Evolutionary conservation across 306 rosid genomes (phyloP).

Genomic region (Acacia melanoxylon): DNA sequence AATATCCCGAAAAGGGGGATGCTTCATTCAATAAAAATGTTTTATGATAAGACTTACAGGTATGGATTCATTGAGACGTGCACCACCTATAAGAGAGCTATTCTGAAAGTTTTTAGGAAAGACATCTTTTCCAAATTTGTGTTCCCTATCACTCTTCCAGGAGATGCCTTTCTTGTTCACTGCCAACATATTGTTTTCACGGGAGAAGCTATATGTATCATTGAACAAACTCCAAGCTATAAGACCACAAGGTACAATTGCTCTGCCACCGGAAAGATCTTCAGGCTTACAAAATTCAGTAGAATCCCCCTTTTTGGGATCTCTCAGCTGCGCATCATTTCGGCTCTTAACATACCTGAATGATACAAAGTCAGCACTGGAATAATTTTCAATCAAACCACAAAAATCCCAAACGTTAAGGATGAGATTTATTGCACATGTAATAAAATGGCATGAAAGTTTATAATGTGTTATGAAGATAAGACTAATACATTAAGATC

Average conservation of each 20-base stretch:
- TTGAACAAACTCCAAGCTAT: slow-evolving; percentile 98
- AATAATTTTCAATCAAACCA: slow-evolving; percentile 14
- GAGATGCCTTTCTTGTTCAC: slow-evolving; percentile 80
- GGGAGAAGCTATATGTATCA: slow-evolving; percentile 75
- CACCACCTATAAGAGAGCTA: slow-evolving; percentile 68
- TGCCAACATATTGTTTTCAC: slow-evolving; percentile 26
- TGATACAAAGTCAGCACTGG: slow-evolving; percentile 5
- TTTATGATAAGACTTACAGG: slow-evolving; percentile 55
- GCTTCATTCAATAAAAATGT: slow-evolving; percentile 22
- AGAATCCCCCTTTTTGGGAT: slow-evolving; percentile 12
- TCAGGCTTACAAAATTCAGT: slow-evolving; percentile 71
- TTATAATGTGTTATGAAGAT: not conserved
- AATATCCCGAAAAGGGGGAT: not conserved
- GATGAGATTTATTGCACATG: not conserved
- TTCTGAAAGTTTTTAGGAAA: slow-evolving; percentile 88
- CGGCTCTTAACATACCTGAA: slow-evolving; percentile 93
- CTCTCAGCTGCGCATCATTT: slow-evolving; percentile 79
- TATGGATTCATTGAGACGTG: not conserved
- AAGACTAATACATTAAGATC: not conserved
- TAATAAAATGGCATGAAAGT: slow-evolving; percentile 1
- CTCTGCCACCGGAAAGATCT: slow-evolving; percentile 30
- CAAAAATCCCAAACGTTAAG: slow-evolving; percentile 5
- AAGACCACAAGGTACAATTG: slow-evolving; percentile 92
- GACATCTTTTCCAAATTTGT: slow-evolving; percentile 84
- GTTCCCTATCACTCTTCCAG: slow-evolving; percentile 94